Base-by-base conservation (phyloP, 208 protist genomes). In the Leishmania braziliensis region DNA sequence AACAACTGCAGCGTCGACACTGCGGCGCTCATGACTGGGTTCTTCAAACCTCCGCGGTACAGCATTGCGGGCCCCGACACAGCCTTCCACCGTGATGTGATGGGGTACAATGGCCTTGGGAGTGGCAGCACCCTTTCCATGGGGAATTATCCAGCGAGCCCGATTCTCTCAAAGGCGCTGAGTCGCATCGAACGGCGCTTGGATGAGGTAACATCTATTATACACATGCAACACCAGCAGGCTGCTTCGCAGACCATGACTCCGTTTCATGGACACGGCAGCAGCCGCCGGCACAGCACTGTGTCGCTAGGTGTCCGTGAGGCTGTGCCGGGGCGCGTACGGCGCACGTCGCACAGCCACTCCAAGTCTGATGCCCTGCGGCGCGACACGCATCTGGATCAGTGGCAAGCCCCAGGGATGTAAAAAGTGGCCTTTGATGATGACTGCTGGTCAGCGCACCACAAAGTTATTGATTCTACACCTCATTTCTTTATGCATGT, bases 151-250 rank as follows among this genome's bases (percentile, higher is more conserved):
- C 68, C 79, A 14, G 73, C 82, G 18, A 89, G 82, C 71, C 90
- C 89, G 36, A 80, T 94, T 53, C 65, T 93, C 23, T 86, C 84
- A 16, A 90, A 89, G 63, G 87, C 86, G 29, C 78, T 96, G 18
- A 85, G 87, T 50, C 91, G 89, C 70, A 96, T 96, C 54, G 93
- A 92, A 69, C 77, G 86, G 50, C 88, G 90, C 29, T 82, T 96
- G 16, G 91, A 93, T 53, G 88, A 95, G 76, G 85, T 95, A 10
- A 93, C 91, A 6, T 91, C 90, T n/a, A 87, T 95, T 51, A 88
- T 96, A 36, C 84, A 91, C 69, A 43, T 85, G 63, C 86, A 89
- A 82, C 71, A 85, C n/a, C 73, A 79, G 48, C 56, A 78, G 43
- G 43, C 76, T 8, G 29, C 70, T 56, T 43, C 60, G 50, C 77